Evolutionary conservation across 768 basidiomycete species (phyloP).

Genomic region (Agrocybe praecox): DNA sequence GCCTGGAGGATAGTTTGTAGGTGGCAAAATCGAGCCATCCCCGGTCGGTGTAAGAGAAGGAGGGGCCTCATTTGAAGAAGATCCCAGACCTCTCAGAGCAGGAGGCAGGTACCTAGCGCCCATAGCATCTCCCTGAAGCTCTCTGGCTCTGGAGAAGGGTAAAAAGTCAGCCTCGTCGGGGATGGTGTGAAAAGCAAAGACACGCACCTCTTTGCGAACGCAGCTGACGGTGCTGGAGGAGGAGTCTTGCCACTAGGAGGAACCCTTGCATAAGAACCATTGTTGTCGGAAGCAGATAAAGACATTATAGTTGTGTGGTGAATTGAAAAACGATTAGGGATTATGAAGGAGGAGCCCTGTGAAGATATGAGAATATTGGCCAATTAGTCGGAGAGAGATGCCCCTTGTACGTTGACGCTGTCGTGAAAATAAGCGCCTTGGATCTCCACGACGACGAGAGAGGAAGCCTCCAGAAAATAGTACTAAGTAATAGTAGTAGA

Average conservation of each 20-base stretch:
- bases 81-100: constrained; percentile 74
- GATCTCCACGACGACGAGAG: constrained; percentile 52
- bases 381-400: constrained; percentile 33
- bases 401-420: constrained; percentile 29
- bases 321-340: constrained; percentile 78
- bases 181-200: constrained; percentile 16
- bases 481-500: constrained; percentile 52
- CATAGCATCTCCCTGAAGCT: constrained; percentile 79
- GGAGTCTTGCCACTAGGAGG: constrained; percentile 85
- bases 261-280: constrained; percentile 78
- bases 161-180: constrained; percentile 11
- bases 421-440: constrained; percentile 42
- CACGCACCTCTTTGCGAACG: constrained; percentile 73
- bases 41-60: constrained; percentile 59
- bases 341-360: constrained; percentile 49
- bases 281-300: constrained; percentile 85
- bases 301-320: constrained; percentile 80
- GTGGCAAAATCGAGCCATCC: constrained; percentile 61
- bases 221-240: constrained; percentile 88
- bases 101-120: constrained; percentile 77
- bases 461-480: constrained; percentile 51
- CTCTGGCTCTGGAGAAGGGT: constrained; percentile 64
- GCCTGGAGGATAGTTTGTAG: constrained; percentile 80
- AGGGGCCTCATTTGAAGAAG: constrained; percentile 70
- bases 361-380: constrained; percentile 27